Evolutionary conservation across 2,329 filamentous ascomycete genomes (phyloP), one percentile per base, ranked within the genome.

Genomic region (Aspergillus sp.): DNA sequence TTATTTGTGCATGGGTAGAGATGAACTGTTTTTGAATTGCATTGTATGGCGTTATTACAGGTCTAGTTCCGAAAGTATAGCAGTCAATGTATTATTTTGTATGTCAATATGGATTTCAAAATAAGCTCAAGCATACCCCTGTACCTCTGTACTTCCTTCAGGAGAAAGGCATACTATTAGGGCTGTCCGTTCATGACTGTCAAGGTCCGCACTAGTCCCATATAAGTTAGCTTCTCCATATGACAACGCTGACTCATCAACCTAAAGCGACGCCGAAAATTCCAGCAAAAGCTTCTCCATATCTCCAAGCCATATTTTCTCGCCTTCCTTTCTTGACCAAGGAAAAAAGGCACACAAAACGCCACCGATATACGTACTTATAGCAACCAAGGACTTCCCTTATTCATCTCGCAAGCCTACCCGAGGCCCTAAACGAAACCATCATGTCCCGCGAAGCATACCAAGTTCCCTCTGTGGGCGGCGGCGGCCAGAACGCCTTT

Each of bases 381-480:
- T 19, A 19, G 19, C 19, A 19, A 1, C 19, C 19, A 19, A 19
- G 19, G 19, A 19, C 1, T 19, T 19, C 19, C 19, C 1, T 19
- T 19, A 19, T 19, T 19, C 19, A 19, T 19, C 19, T 19, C 19
- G 19, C 19, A 19, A 19, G 19, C 2, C 19, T 19, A 19, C 19
- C 19, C 19, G 19, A 19, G 19, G 19, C 19, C 19, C 34, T 42
- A 41, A 33, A 46, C 40, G 5, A 45, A 44, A 19, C 42, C 19
- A 61, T 39, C 41, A 79, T 85, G 79, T 83, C 82, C 48, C 84
- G 85, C 71, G 86, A 90, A 78, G 77, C 81, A 53, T 91, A 90
- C 73, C 82, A 86, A 62, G 80, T 87, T 50, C 85, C 86, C 45
- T 77, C 80, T 47, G 71, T 74, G 57, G 66, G 70, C 46, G 60